A percentile compares a stretch with the other conserved stretches of the same genome.
phyloP scores from a whole-genome alignment of 2,329 filamentous ascomycete genomes.

The Epichloe uncinata region DNA sequence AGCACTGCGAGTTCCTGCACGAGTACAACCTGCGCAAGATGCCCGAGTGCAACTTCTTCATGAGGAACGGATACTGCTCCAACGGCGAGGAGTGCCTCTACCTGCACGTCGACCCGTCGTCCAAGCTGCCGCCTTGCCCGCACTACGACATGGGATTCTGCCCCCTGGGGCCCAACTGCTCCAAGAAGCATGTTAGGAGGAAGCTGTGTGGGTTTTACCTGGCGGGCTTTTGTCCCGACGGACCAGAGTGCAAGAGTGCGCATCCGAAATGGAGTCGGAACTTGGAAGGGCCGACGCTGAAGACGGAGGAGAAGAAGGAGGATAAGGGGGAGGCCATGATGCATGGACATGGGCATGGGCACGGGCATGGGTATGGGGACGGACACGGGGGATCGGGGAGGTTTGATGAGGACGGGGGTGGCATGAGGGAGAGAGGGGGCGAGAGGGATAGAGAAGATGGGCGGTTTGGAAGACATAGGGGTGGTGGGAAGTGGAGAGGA shows the following conservation, averaged over 20 bases:
- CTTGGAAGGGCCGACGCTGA: constrained; percentile 61
- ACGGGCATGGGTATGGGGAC: constrained; percentile 7
- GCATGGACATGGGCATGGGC: constrained; percentile 14
- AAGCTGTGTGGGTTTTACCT: constrained; percentile 75
- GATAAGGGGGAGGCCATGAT: constrained; percentile 19
- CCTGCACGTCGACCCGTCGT: constrained; percentile 74
- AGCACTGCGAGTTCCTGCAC: constrained; percentile 93
- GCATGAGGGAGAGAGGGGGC: constrained; percentile 20
- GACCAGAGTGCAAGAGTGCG: constrained; percentile 58
- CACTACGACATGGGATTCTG: constrained; percentile 95
- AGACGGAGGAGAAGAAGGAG: constrained; percentile 50
- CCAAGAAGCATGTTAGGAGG: constrained; percentile 77
- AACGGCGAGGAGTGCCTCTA: constrained; percentile 96
- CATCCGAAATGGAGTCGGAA: constrained; percentile 74
- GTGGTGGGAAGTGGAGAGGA: constrained; percentile 26
- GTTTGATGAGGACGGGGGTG: constrained; percentile 12
- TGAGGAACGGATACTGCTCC: constrained; percentile 84
- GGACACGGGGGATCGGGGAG: constrained; percentile 18
- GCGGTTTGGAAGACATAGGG: constrained; percentile 18
- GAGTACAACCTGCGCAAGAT: constrained; percentile 97
- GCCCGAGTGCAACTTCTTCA: constrained; percentile 96
- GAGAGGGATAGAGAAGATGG: constrained; percentile 24
- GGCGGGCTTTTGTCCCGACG: constrained; percentile 89
- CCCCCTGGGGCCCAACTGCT: constrained; percentile 78
- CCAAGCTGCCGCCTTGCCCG: constrained; percentile 66